Evolutionary conservation across 768 basidiomycete genomes (phyloP).

Genomic region (Boletus edulis): DNA sequence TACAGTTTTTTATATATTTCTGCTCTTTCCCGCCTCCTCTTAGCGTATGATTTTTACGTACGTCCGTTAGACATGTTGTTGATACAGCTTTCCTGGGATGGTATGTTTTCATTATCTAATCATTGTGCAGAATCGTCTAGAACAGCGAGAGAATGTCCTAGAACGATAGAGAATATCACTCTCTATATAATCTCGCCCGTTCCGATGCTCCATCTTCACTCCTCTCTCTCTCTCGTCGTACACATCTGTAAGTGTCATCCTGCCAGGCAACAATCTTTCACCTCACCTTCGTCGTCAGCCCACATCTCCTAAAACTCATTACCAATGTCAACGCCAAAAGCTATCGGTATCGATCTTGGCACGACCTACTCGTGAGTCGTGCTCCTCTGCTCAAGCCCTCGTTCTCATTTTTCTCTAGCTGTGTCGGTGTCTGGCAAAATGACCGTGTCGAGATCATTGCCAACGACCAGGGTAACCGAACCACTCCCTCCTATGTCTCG

Average conservation of each 20-base stretch:
- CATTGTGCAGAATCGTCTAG: conserved; percentile 31
- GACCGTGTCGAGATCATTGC: conserved; percentile 99
- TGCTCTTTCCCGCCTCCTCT: background rate
- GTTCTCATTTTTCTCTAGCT: conserved; percentile 46
- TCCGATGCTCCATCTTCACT: conserved; percentile 2
- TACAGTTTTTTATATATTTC: conserved; percentile 11
- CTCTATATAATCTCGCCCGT: conserved; percentile 27
- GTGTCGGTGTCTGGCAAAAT: conserved; percentile 99
- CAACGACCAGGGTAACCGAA: conserved; percentile 93
- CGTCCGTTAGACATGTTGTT: conserved; percentile 24
- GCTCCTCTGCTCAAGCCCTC: background rate
- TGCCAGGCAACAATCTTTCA: background rate
- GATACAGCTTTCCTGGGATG: conserved; percentile 13
- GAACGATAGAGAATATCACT: conserved; percentile 29
- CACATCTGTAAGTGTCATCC: conserved; percentile 19
- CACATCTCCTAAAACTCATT: conserved; percentile 2
- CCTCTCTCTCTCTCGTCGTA: conserved; percentile 8
- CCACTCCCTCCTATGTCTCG: conserved; percentile 94
- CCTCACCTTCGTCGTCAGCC: background rate
- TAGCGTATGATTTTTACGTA: conserved; percentile 22
- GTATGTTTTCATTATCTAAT: conserved; percentile 33
- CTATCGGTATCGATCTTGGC: conserved; percentile 87
- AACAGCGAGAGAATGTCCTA: conserved; percentile 33
- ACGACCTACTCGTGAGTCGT: conserved; percentile 86
- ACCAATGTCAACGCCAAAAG: conserved; percentile 58